phyloP scores from a whole-genome alignment of 1,284 basidiomycete species.

The Ceratobasidium sp. region DNA sequence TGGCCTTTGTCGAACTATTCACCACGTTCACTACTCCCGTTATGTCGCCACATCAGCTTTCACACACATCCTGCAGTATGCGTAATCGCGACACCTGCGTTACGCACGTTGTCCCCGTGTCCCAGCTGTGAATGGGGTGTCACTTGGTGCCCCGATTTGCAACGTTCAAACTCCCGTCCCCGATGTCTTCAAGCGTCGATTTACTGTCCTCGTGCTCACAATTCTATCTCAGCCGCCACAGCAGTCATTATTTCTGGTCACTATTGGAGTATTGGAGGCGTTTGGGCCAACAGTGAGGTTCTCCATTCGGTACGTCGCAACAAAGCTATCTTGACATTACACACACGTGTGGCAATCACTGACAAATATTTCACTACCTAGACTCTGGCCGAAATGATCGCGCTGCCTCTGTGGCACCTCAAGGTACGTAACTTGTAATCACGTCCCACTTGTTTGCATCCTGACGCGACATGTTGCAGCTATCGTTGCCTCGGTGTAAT shows the following conservation, averaged over 20 bases:
- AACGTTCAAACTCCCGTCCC: not conserved
- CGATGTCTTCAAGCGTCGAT: not conserved
- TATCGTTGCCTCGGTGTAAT: too few species aligned
- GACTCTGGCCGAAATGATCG: too few species aligned
- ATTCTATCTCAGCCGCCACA: not conserved
- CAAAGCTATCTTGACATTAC: too few species aligned
- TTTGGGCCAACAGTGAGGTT: too few species aligned
- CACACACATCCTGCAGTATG: not conserved
- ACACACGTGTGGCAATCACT: too few species aligned
- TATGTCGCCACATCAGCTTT: not conserved
- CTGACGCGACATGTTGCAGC: too few species aligned
- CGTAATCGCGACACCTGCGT: not conserved
- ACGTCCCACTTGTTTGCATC: too few species aligned
- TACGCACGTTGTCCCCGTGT: not conserved
- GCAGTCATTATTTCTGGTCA: not conserved
- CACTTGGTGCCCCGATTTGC: not conserved
- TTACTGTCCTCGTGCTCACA: not conserved
- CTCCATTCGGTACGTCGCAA: too few species aligned
- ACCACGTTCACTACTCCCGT: not conserved
- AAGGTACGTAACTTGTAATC: too few species aligned
- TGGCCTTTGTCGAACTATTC: not conserved
- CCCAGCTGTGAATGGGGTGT: not conserved
- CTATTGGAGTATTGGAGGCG: not conserved
- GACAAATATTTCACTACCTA: too few species aligned
- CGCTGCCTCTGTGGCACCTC: too few species aligned